Evolutionary conservation across 2,329 filamentous ascomycete genomes (phyloP).

Genomic region (Aspergillus arachidicola): DNA sequence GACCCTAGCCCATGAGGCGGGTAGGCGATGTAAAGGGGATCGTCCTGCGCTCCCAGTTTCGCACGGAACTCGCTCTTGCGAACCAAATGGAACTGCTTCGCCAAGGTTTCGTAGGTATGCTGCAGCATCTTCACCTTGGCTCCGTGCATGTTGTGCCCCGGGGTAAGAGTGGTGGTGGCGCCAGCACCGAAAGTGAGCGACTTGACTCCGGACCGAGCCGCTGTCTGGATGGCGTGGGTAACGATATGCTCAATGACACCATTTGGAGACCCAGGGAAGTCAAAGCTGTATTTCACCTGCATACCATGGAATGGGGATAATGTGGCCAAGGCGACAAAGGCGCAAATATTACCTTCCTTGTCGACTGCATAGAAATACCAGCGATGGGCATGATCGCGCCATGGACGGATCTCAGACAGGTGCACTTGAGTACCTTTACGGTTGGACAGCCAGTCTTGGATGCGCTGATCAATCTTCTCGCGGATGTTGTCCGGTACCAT

Average conservation of each 20-base stretch:
- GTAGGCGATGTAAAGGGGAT: constrained; percentile 87
- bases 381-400: constrained; percentile 80
- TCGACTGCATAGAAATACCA: constrained; percentile 83
- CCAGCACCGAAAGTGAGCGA: constrained; percentile 86
- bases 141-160: constrained; percentile 80
- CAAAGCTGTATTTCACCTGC: constrained; percentile 95
- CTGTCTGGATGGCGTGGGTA: constrained; percentile 67
- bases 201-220: constrained; percentile 60
- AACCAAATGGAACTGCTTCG: constrained; percentile 78
- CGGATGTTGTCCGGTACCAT: constrained; percentile 67
- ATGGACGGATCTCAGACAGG: constrained; percentile 84
- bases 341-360: constrained; percentile 69
- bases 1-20: constrained; percentile 82
- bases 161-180: constrained; percentile 71
- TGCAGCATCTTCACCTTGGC: constrained; percentile 78
- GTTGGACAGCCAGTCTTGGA: constrained; percentile 76
- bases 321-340: constrained; percentile 80
- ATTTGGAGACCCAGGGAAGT: constrained; percentile 84
- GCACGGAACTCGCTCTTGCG: constrained; percentile 87
- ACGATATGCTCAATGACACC: constrained; percentile 86
- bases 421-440: constrained; percentile 88
- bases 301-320: constrained; percentile 80
- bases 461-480: constrained; percentile 69
- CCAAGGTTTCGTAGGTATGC: constrained; percentile 78
- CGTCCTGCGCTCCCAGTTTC: constrained; percentile 84